Base-by-base conservation (phyloP, 1,284 basidiomycete genomes). In the Moniliella sp. region DNA sequence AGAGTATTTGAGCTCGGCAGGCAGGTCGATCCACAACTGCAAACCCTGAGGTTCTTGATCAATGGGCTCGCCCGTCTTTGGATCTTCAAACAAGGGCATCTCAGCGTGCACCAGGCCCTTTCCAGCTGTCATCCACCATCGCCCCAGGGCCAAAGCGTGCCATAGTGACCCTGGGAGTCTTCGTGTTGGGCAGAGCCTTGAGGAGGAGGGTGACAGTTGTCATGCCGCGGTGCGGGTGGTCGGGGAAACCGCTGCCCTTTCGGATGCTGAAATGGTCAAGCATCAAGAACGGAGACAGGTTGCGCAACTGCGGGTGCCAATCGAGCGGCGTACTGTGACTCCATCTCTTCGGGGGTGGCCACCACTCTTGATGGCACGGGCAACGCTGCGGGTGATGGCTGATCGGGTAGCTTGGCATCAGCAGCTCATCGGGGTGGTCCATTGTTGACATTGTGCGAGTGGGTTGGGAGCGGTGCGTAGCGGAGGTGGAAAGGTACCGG, bases 21-120 rank as follows among this genome's bases (percentile, higher is more conserved):
- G 88, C 11, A 94, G 66, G 62, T 93, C 86, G 28, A 93, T 66
- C 88, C 86, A 93, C 15, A 94, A 70, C 53, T 94, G 86, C 25
- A 94, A 66, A 4, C 82, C 86, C 17, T 52, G 69, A 54, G 49
- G 83, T 69, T 57, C 78, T 64, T 77, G 74, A n/a, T n/a, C n/a
- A 3, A 54, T 29, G 23, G 43, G 42, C 25, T 45, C 43, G 5
- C 50, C 48, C 21, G 21, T 23, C 2, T 65, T 42, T n/a, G 72
- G 73, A 14, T 67, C 62, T 4, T 65, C 72, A 42, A 78, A 75
- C 3, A 81, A 66, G 2, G 88, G 86, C 79, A 93, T 91, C 63
- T 69, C 60, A 23, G 58, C 53, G 36, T 65, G 64, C 30, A 48
- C 33, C 14, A 43, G 18, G 23, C 65, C 67, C 34, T 54, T 49